Evolutionary conservation across 257 asterid genomes (phyloP).

Genomic region (Plantago major): DNA sequence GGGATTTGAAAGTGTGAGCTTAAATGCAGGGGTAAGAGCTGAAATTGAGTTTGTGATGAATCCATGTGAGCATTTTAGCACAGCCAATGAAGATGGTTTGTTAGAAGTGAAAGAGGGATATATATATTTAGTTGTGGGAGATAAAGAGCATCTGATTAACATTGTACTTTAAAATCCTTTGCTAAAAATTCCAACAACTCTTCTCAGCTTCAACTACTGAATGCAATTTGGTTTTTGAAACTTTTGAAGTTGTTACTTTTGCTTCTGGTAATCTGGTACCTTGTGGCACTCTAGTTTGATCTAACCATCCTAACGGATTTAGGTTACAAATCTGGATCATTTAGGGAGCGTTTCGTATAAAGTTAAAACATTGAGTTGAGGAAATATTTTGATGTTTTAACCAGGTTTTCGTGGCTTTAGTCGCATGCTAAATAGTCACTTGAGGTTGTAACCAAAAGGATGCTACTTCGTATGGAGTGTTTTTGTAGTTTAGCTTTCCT

Average conservation of each 20-base stretch:
- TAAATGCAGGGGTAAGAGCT: constrained; percentile 17
- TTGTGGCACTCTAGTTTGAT: too few relatives aligned
- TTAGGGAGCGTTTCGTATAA: too few relatives aligned
- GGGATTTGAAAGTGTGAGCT: constrained; percentile 33
- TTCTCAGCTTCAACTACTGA: constrained; percentile 1
- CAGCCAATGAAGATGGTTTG: constrained; percentile 56
- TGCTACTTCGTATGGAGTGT: too few relatives aligned
- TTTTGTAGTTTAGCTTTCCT: too few relatives aligned
- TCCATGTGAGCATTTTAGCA: constrained; percentile 74
- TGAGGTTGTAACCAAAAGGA: too few relatives aligned
- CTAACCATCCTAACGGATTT: too few relatives aligned
- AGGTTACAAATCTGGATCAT: too few relatives aligned
- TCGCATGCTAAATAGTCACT: too few relatives aligned
- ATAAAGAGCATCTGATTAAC: constrained; percentile 38
- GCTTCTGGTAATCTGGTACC: background rate
- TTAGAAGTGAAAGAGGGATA: constrained; percentile 63
- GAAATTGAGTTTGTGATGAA: constrained; percentile 21
- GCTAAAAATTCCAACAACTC: background rate
- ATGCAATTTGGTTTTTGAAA: background rate
- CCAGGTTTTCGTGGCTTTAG: too few relatives aligned
- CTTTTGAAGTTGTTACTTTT: background rate
- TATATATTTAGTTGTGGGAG: constrained; percentile 42
- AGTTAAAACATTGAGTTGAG: too few relatives aligned
- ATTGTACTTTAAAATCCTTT: constrained; percentile 28
- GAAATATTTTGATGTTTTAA: too few relatives aligned